These are phyloP conservation scores for Discostella stelligeroides DNA, from an alignment of 108 stramenopile species.

Conservation along the genomic window DNA sequence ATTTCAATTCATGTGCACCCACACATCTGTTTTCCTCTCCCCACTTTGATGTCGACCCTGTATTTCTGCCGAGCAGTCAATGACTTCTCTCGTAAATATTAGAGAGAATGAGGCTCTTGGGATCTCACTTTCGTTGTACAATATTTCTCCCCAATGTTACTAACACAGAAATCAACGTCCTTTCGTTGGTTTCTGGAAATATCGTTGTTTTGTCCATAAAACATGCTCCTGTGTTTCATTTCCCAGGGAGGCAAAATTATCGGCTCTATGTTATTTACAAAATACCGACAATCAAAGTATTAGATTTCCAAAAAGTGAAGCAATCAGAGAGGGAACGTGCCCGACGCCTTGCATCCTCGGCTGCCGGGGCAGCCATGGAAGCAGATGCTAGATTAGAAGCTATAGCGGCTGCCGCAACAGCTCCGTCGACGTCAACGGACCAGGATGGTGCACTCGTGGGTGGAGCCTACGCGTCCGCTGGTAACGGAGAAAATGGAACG, in stretches of 20 bases:
- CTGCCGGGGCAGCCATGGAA: slow-evolving; percentile 86
- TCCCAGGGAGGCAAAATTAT: slow-evolving; percentile 82
- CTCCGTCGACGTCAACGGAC: neutral
- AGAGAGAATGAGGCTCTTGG: slow-evolving; percentile 24
- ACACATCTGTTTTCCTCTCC: slow-evolving; percentile 16
- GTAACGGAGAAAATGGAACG: slow-evolving; percentile 17
- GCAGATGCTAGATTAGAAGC: slow-evolving; percentile 75
- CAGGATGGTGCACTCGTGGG: neutral
- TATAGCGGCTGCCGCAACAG: slow-evolving; percentile 30
- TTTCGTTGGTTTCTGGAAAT: slow-evolving; percentile 20
- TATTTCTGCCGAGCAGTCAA: slow-evolving; percentile 20
- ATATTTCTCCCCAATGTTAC: slow-evolving; percentile 15
- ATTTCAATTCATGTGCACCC: slow-evolving; percentile 23
- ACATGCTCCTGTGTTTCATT: neutral
- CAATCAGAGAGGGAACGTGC: slow-evolving; percentile 79
- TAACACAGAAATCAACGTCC: slow-evolving; percentile 36
- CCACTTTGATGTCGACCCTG: slow-evolving; percentile 6
- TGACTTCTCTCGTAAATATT: slow-evolving; percentile 26
- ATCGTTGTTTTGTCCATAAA: neutral
- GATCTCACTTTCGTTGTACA: neutral
- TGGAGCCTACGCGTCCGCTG: neutral
- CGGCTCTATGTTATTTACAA: slow-evolving; percentile 67
- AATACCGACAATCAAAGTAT: slow-evolving; percentile 73
- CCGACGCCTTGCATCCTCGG: slow-evolving; percentile 69
- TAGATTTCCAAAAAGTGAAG: slow-evolving; percentile 75